A percentile compares a stretch with the other conserved stretches of the same genome.
These are phyloP conservation scores for Cryptococcus sp. DNA, from an alignment of 1,284 basidiomycete genomes.

Conservation along the genomic window DNA sequence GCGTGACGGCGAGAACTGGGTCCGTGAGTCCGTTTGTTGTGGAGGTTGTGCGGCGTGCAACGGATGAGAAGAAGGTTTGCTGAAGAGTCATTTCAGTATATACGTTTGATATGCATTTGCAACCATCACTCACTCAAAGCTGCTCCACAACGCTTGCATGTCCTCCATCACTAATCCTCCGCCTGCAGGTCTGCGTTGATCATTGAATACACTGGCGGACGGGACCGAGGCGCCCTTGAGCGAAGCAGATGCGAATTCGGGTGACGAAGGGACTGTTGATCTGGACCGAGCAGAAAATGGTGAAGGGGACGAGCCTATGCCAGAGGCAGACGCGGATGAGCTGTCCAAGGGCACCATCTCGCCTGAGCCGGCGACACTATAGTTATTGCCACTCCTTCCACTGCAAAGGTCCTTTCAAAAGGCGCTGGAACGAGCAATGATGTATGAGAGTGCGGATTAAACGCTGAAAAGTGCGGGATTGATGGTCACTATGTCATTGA, in stretches of 20 bases:
- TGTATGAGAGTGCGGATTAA: too few relatives aligned
- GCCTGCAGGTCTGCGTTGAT: not conserved
- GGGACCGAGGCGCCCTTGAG: slow-evolving; percentile 3
- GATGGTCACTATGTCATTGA: too few relatives aligned
- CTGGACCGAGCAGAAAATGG: slow-evolving; percentile 37
- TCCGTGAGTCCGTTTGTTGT: too few relatives aligned
- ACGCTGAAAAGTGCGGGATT: too few relatives aligned
- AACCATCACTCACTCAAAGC: slow-evolving; percentile 24
- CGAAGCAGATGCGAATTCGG: slow-evolving; percentile 19
- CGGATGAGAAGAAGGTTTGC: too few relatives aligned
- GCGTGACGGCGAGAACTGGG: not conserved
- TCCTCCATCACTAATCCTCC: slow-evolving; percentile 29
- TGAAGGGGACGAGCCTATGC: not conserved
- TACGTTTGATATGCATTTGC: too few relatives aligned
- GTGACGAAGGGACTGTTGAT: slow-evolving; percentile 39
- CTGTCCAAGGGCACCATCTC: slow-evolving; percentile 28
- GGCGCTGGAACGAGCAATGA: too few relatives aligned
- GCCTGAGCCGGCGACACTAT: not conserved
- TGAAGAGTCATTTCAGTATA: too few relatives aligned
- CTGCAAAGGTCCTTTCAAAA: too few relatives aligned
- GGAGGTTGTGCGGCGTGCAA: too few relatives aligned
- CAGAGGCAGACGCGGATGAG: slow-evolving; percentile 28
- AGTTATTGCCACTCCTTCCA: too few relatives aligned
- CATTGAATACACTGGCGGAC: slow-evolving; percentile 1
- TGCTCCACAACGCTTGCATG: slow-evolving; percentile 34